Conservation (phyloP, 345 rosid species). For the Draba incana region DNA sequence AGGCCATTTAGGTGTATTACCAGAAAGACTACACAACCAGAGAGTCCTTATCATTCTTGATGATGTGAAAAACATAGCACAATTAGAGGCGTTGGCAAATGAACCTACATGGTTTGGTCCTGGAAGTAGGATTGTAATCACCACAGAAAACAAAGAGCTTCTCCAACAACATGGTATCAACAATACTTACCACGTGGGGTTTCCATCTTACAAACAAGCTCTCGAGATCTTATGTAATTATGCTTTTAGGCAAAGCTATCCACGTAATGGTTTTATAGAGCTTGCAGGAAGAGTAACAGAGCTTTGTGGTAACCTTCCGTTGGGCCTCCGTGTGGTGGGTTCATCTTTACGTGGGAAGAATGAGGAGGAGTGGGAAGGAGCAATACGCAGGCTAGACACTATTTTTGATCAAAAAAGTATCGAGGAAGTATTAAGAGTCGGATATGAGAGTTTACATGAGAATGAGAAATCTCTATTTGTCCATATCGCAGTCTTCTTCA, state of each 20-base stretch:
- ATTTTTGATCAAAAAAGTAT: conserved; percentile 11
- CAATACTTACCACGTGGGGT: not conserved
- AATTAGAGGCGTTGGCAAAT: not conserved
- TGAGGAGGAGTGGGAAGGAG: not conserved
- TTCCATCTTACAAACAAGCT: not conserved
- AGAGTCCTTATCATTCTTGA: conserved; percentile 25
- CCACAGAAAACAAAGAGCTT: conserved; percentile 6
- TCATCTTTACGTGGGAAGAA: conserved; percentile 4
- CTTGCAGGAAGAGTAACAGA: not conserved
- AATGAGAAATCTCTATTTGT: conserved; percentile 31
- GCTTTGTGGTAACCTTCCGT: not conserved
- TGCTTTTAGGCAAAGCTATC: not conserved
- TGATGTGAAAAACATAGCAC: conserved; percentile 1
- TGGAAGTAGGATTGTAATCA: conserved; percentile 20
- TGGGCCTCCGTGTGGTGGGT: conserved; percentile 6
- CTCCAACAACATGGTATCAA: not conserved
- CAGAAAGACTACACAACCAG: not conserved
- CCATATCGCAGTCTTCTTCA: conserved; percentile 44
- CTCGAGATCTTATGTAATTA: not conserved
- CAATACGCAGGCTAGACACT: not conserved
- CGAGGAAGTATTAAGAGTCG: conserved; percentile 10
- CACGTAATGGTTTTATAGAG: not conserved
- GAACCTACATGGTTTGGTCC: conserved; percentile 9
- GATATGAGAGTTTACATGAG: conserved; percentile 34
- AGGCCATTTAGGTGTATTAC: not conserved